Evolutionary conservation across 495 filamentous ascomycete species (phyloP).

Genomic region (Neurospora sp.): DNA sequence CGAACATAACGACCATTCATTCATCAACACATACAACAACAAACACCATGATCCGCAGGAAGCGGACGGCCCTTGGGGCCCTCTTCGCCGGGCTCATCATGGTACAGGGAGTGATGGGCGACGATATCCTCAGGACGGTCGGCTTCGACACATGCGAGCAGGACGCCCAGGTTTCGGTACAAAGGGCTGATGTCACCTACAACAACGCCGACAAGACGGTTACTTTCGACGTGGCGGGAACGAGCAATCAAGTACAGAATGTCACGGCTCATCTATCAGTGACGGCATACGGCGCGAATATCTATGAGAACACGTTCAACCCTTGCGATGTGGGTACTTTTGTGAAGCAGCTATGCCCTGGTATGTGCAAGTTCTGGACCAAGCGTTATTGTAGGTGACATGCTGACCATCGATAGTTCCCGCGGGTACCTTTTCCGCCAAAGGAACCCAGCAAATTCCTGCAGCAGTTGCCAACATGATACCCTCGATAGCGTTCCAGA

Average conservation of each 20-base stretch:
- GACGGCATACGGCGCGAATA: constrained; percentile 73
- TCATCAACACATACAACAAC: background rate
- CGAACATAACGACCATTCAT: background rate
- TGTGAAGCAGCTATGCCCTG: constrained; percentile 69
- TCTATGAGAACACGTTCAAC: constrained; percentile 74
- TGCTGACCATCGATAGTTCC: constrained; percentile 48
- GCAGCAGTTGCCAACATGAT: constrained; percentile 59
- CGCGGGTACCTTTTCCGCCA: constrained; percentile 59
- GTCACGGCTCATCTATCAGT: constrained; percentile 72
- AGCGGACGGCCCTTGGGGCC: constrained; percentile 13
- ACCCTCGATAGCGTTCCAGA: constrained; percentile 79
- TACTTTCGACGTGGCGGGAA: constrained; percentile 74
- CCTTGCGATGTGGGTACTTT: constrained; percentile 61
- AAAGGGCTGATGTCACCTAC: constrained; percentile 68
- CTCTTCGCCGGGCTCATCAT: constrained; percentile 24
- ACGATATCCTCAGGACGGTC: constrained; percentile 65
- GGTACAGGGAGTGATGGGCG: constrained; percentile 37
- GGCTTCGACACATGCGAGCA: constrained; percentile 68
- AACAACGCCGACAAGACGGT: constrained; percentile 61
- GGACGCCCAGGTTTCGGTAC: constrained; percentile 57
- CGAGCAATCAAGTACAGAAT: constrained; percentile 62
- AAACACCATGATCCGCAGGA: background rate
- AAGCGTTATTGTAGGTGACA: constrained; percentile 9
- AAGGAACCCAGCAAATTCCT: constrained; percentile 60
- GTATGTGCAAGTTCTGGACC: constrained; percentile 36